A percentile compares a stretch with the other conserved stretches of the same genome.
Conservation (phyloP, 805 yeast species). For the Ogataea haglerorum region DNA sequence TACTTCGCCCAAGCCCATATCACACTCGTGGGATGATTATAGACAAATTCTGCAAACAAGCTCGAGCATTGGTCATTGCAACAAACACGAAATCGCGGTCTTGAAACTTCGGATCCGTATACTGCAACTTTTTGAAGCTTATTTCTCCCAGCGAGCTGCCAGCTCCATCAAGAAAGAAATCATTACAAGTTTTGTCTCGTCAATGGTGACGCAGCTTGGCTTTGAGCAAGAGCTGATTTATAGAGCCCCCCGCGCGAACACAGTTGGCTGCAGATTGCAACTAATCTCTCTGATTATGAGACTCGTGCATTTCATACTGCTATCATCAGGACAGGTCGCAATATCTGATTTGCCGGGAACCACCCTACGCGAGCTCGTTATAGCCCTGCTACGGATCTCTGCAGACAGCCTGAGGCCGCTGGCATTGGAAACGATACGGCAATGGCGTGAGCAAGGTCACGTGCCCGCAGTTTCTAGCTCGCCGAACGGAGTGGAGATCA, state of each 20-base stretch:
- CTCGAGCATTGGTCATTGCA: conserved; percentile 20
- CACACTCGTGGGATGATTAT: conserved; percentile 29
- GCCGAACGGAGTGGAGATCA: conserved; percentile 60
- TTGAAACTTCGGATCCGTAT: conserved; percentile 44
- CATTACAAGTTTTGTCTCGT: conserved; percentile 35
- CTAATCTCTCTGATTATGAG: conserved; percentile 41
- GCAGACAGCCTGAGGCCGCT: conserved; percentile 29
- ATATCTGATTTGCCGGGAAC: conserved; percentile 27
- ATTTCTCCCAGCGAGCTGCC: conserved; percentile 30
- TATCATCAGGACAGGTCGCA: conserved; percentile 29
- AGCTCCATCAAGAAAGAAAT: conserved; percentile 22
- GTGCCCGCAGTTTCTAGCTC: conserved; percentile 23
- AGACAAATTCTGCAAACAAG: conserved; percentile 10
- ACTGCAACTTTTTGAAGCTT: conserved; percentile 46
- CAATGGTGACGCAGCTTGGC: conserved; percentile 42
- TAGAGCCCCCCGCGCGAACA: conserved; percentile 42
- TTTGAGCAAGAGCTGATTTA: conserved; percentile 46
- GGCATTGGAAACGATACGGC: conserved; percentile 24
- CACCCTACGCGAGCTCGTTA: conserved; percentile 30
- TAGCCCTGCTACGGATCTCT: conserved; percentile 31
- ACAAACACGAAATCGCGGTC: conserved; percentile 42
- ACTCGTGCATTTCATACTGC: conserved; percentile 34
- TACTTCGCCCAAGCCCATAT: conserved; percentile 18
- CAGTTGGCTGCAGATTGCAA: conserved; percentile 36
- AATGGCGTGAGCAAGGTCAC: conserved; percentile 20